These are phyloP conservation scores for Cerioporus squamosus DNA, from an alignment of 1,284 basidiomycete species.

Conservation along the genomic window DNA sequence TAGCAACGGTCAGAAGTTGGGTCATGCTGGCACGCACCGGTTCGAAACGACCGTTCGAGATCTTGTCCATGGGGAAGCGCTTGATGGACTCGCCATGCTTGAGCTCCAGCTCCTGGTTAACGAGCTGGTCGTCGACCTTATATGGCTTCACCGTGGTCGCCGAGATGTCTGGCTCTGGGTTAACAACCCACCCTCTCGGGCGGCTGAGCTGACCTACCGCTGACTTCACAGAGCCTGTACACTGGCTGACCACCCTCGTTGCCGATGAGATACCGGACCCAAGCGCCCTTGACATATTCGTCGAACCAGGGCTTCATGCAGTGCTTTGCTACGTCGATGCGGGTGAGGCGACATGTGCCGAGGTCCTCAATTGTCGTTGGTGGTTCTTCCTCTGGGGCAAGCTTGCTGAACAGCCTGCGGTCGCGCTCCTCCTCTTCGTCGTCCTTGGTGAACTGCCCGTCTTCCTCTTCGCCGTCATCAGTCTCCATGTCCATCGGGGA, in stretches of 20 bases:
- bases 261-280: slow-evolving; percentile 80
- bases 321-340: slow-evolving; percentile 67
- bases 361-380: slow-evolving; percentile 61
- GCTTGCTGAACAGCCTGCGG: slow-evolving; percentile 52
- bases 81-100: slow-evolving; percentile 69
- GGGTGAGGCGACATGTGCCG: slow-evolving; percentile 59
- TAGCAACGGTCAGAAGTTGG: neutral
- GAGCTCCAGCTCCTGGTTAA: slow-evolving; percentile 70
- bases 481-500: slow-evolving; percentile 84
- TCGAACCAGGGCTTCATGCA: slow-evolving; percentile 78
- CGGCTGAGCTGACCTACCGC: slow-evolving; percentile 50
- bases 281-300: slow-evolving; percentile 78
- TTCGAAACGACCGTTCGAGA: slow-evolving; percentile 73
- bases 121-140: slow-evolving; percentile 67
- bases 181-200: neutral
- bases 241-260: slow-evolving; percentile 57
- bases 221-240: slow-evolving; percentile 84
- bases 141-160: slow-evolving; percentile 68
- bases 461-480: slow-evolving; percentile 72
- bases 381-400: slow-evolving; percentile 50
- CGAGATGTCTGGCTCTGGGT: slow-evolving; percentile 47
- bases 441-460: slow-evolving; percentile 71
- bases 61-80: slow-evolving; percentile 75
- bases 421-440: slow-evolving; percentile 74
- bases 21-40: slow-evolving; percentile 48